A percentile compares a stretch with the other conserved stretches of the same genome.
These are phyloP conservation scores for Neurospora tetrasperma DNA, from an alignment of 495 filamentous ascomycete species.

Conservation along the genomic window DNA sequence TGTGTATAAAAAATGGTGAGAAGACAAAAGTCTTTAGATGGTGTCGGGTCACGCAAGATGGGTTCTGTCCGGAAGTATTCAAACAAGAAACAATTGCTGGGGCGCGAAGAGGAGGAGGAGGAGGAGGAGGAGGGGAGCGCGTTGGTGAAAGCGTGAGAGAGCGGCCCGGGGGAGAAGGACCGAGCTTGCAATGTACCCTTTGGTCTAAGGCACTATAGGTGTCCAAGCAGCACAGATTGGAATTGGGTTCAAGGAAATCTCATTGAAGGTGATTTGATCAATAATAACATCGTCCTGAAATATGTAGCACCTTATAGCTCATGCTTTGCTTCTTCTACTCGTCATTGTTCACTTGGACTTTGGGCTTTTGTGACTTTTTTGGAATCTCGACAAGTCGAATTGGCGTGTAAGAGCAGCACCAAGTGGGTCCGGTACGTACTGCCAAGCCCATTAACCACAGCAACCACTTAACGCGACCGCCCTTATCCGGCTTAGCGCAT, in stretches of 20 bases:
- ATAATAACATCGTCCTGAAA: not conserved
- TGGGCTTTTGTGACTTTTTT: not conserved
- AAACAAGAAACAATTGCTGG: not conserved
- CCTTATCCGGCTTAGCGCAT: conserved; percentile 17
- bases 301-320: not conserved
- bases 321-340: not conserved
- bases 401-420: not conserved
- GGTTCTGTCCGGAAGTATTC: not conserved
- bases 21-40: not conserved
- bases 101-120: not conserved
- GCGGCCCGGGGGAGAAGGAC: not conserved
- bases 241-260: too few relatives aligned
- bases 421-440: not conserved
- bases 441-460: conserved; percentile 2
- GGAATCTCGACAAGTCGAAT: not conserved
- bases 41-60: not conserved
- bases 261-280: not conserved
- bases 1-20: too few relatives aligned
- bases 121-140: not conserved
- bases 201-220: not conserved
- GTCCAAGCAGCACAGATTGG: not conserved
- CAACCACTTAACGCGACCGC: conserved; percentile 34
- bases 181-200: not conserved
- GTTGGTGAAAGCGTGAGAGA: not conserved
- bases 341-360: not conserved